Conservation (phyloP, 352 stramenopile species). For the Globisporangium splendens region DNA sequence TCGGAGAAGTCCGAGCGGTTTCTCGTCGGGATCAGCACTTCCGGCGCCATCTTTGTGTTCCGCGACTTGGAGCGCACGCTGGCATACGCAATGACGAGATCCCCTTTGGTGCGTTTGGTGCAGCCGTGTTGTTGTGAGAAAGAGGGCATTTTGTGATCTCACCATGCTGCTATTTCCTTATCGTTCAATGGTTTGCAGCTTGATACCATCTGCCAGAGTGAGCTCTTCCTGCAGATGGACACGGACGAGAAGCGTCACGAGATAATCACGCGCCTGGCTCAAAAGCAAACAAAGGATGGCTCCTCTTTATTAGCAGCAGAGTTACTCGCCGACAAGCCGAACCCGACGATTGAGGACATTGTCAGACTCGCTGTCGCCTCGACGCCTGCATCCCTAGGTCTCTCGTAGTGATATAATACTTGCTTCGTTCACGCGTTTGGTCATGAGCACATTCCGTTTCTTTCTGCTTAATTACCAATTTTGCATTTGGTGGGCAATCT, state of each 20-base stretch:
- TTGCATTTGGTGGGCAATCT: slow-evolving; percentile 70
- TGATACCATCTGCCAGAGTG: slow-evolving; percentile 34
- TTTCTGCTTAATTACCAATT: slow-evolving; percentile 48
- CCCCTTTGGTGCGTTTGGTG: slow-evolving; percentile 36
- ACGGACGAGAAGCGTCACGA: slow-evolving; percentile 37
- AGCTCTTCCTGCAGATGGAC: slow-evolving; percentile 32
- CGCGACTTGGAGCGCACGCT: slow-evolving; percentile 42
- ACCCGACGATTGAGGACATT: slow-evolving; percentile 14
- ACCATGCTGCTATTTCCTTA: neutral
- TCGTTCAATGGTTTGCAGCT: slow-evolving; percentile 12
- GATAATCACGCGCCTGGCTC: slow-evolving; percentile 32
- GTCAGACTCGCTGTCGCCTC: slow-evolving; percentile 12
- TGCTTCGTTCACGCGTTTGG: neutral
- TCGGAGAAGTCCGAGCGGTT: slow-evolving; percentile 28
- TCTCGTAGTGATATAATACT: slow-evolving; percentile 15
- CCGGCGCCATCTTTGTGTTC: slow-evolving; percentile 61
- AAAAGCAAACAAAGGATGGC: slow-evolving; percentile 1
- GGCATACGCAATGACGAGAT: slow-evolving; percentile 30
- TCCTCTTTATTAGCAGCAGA: slow-evolving; percentile 6
- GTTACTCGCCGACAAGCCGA: slow-evolving; percentile 3
- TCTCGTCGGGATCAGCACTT: slow-evolving; percentile 64
- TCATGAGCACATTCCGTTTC: neutral
- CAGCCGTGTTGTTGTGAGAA: neutral
- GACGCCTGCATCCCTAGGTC: slow-evolving; percentile 17
- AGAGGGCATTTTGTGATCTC: too few relatives aligned